Conservation (phyloP, 2,329 filamentous ascomycete species). For the Sclerotinia trifoliorum region DNA sequence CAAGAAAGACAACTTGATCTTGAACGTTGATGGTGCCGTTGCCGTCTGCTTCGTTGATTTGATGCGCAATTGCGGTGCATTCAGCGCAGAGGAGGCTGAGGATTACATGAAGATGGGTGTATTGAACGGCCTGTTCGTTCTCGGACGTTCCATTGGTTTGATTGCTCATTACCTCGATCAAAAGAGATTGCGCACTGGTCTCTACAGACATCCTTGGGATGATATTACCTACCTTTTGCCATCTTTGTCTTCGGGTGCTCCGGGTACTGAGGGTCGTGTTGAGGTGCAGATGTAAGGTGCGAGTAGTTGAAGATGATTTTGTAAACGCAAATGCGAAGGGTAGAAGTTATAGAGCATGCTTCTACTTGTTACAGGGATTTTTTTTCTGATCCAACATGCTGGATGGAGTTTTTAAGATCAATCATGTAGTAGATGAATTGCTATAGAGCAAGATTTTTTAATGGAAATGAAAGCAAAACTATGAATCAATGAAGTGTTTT, state of each 20-base stretch:
- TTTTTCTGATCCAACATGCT: slow-evolving; percentile 18
- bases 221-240: slow-evolving; percentile 95
- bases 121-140: slow-evolving; percentile 97
- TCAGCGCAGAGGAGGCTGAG: slow-evolving; percentile 93
- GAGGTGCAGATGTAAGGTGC: slow-evolving; percentile 68
- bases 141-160: slow-evolving; percentile 94
- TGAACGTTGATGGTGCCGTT: slow-evolving; percentile 97
- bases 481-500: not conserved
- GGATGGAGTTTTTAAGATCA: slow-evolving; percentile 19
- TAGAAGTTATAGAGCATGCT: slow-evolving; percentile 19
- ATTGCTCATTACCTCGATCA: slow-evolving; percentile 99
- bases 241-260: slow-evolving; percentile 68
- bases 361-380: slow-evolving; percentile 13
- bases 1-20: slow-evolving; percentile 99
- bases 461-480: slow-evolving; percentile 17
- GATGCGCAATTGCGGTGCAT: slow-evolving; percentile 95
- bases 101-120: slow-evolving; percentile 99
- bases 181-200: slow-evolving; percentile 96
- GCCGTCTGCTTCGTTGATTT: slow-evolving; percentile 99
- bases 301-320: not conserved
- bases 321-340: slow-evolving; percentile 5
- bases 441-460: slow-evolving; percentile 19
- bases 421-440: slow-evolving; percentile 13
- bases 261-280: slow-evolving; percentile 80
- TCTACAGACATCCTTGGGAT: slow-evolving; percentile 99